phyloP scores from a whole-genome alignment of 768 basidiomycete genomes.

The Collybia sordida region DNA sequence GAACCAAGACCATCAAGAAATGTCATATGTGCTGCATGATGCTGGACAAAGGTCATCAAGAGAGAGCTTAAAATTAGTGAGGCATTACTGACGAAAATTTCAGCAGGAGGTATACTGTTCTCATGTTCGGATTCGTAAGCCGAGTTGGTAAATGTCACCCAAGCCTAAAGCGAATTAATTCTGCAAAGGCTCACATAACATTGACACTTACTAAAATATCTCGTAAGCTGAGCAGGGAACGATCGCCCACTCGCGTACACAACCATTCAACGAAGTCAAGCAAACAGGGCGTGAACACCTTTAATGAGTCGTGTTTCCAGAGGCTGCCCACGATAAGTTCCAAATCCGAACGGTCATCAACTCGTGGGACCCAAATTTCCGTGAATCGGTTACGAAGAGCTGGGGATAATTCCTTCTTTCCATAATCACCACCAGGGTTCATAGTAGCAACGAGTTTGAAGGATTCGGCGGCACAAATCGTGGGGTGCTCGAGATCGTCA shows the following conservation, averaged over 20 bases:
- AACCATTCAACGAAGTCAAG: constrained; percentile 87
- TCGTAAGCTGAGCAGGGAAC: constrained; percentile 70
- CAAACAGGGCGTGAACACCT: constrained; percentile 55
- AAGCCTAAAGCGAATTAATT: constrained; percentile 55
- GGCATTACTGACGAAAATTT: constrained; percentile 65
- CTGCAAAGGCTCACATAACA: neutral
- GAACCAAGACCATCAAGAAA: constrained; percentile 87
- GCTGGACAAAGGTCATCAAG: constrained; percentile 42
- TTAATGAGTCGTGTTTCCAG: constrained; percentile 61
- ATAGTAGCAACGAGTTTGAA: constrained; percentile 97
- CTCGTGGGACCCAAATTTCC: constrained; percentile 95
- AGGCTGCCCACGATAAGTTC: constrained; percentile 70
- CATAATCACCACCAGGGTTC: constrained; percentile 99
- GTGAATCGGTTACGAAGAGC: constrained; percentile 97
- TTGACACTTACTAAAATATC: constrained; percentile 77
- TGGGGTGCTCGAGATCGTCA: constrained; percentile 62
- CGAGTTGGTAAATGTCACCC: constrained; percentile 87
- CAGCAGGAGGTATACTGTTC: constrained; percentile 35
- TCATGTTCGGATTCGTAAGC: constrained; percentile 32
- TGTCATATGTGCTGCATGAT: constrained; percentile 92
- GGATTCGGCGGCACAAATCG: constrained; percentile 57
- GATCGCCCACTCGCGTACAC: constrained; percentile 55
- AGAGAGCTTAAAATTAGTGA: neutral
- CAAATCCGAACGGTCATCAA: constrained; percentile 73
- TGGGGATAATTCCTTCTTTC: constrained; percentile 97